Conservation (phyloP, 23 red algal species). For the Chondrus crispus region DNA sequence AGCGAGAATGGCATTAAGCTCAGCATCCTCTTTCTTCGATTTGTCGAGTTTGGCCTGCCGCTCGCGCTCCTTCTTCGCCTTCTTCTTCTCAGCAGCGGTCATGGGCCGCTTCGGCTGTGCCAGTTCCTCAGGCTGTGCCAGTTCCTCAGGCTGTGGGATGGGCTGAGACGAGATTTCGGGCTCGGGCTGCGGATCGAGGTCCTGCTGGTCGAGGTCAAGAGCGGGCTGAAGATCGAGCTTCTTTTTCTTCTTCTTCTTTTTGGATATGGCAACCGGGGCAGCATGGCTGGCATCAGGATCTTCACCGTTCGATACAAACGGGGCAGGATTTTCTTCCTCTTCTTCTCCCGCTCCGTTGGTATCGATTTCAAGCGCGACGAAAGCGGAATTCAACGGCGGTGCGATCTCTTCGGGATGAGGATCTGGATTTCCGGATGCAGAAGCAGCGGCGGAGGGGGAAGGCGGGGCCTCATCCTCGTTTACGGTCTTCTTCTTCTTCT, state of each 20-base stretch:
- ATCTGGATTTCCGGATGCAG: neutral
- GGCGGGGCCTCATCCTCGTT: neutral
- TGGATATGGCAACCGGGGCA: neutral
- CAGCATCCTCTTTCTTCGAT: slow-evolving; percentile 60
- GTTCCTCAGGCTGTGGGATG: neutral
- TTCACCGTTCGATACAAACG: neutral
- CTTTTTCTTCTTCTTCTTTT: slow-evolving; percentile 51
- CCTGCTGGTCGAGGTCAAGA: neutral
- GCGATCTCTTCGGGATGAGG: neutral
- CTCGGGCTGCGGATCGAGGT: neutral
- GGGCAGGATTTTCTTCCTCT: neutral
- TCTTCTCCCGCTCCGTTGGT: neutral
- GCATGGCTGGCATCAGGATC: neutral
- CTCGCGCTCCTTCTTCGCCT: slow-evolving; percentile 70
- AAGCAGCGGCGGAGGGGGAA: neutral
- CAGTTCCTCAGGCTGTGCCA: no score
- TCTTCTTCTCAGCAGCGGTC: slow-evolving; percentile 66
- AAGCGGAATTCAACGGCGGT: neutral
- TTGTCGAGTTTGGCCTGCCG: slow-evolving; percentile 46
- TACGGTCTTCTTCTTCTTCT: slow-evolving; percentile 53
- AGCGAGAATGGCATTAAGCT: slow-evolving; percentile 63
- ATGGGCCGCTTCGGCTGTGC: slow-evolving; percentile 28
- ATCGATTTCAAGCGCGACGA: neutral
- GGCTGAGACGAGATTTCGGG: no score
- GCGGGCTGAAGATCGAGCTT: slow-evolving; percentile 29